Evolutionary conservation across 768 basidiomycete species (phyloP).

Genomic region (Fistulinella prunicolor): DNA sequence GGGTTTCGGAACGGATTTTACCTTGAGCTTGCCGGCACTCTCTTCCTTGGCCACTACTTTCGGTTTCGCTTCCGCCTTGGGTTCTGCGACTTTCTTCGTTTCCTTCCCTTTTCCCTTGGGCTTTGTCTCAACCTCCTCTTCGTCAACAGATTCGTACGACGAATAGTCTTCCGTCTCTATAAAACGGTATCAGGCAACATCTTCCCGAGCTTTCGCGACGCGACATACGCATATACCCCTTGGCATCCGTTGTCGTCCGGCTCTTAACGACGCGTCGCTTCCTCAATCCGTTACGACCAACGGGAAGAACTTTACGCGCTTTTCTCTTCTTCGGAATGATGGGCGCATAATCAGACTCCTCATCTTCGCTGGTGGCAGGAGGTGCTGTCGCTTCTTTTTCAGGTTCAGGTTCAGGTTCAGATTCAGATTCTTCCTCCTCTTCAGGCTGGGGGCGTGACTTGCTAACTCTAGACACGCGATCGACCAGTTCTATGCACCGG

Average conservation of each 20-base stretch:
- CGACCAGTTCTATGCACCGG: slow-evolving; percentile 21
- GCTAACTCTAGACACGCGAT: slow-evolving; percentile 18
- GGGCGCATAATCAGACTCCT: slow-evolving; percentile 29
- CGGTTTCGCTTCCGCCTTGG: slow-evolving; percentile 16
- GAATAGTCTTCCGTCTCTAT: slow-evolving; percentile 77
- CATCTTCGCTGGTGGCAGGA: slow-evolving; percentile 26
- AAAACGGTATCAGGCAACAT: neutral
- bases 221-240: slow-evolving; percentile 70
- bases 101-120: slow-evolving; percentile 16
- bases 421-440: slow-evolving; percentile 28
- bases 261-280: slow-evolving; percentile 66
- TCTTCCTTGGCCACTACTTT: slow-evolving; percentile 15
- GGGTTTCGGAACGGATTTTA: slow-evolving; percentile 15
- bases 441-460: slow-evolving; percentile 16
- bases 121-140: slow-evolving; percentile 36
- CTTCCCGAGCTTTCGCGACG: neutral
- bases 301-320: slow-evolving; percentile 60
- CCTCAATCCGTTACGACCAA: slow-evolving; percentile 76
- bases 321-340: slow-evolving; percentile 38
- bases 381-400: slow-evolving; percentile 32
- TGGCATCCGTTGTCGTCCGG: slow-evolving; percentile 51
- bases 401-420: too few relatives aligned
- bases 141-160: slow-evolving; percentile 75
- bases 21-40: slow-evolving; percentile 13
- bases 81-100: slow-evolving; percentile 17